These are phyloP conservation scores for Glycine soja DNA, from an alignment of 306 rosid species.

Conservation along the genomic window DNA sequence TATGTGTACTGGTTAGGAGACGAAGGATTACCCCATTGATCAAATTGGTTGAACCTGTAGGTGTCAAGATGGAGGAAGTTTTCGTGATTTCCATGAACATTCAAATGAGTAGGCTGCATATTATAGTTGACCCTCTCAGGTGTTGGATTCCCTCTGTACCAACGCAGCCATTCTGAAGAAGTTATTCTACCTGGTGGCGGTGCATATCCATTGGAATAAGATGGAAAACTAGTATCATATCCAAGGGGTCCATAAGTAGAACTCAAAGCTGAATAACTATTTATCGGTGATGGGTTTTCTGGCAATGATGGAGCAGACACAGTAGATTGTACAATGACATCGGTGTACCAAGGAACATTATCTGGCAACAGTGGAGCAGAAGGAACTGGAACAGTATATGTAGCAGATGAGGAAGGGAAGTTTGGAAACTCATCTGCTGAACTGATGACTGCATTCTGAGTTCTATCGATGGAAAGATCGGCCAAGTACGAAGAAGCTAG, in stretches of 20 bases:
- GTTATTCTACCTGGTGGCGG: not conserved
- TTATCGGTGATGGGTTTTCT: too few relatives aligned
- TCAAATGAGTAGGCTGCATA: slow-evolving; percentile 13
- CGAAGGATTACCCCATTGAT: slow-evolving; percentile 12
- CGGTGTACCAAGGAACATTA: slow-evolving; percentile 6
- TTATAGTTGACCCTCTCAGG: slow-evolving; percentile 8
- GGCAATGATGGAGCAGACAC: not conserved
- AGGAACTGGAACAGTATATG: slow-evolving; percentile 15
- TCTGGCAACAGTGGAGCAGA: slow-evolving; percentile 25
- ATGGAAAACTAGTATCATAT: not conserved
- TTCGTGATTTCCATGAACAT: slow-evolving; percentile 15
- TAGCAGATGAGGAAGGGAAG: slow-evolving; percentile 4
- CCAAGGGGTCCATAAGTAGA: slow-evolving; percentile 10
- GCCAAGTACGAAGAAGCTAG: slow-evolving; percentile 16
- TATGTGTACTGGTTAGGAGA: slow-evolving; percentile 10
- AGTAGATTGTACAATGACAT: slow-evolving; percentile 1
- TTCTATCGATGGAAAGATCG: not conserved
- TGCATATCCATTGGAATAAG: not conserved
- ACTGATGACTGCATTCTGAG: not conserved
- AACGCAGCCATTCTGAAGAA: slow-evolving; percentile 22
- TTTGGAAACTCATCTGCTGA: not conserved
- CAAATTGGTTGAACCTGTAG: slow-evolving; percentile 21
- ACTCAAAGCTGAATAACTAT: not conserved
- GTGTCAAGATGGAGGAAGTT: not conserved
- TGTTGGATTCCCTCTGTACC: slow-evolving; percentile 14